Base-by-base conservation (phyloP, 139 green algal species). In the Picochlorum sp. region DNA sequence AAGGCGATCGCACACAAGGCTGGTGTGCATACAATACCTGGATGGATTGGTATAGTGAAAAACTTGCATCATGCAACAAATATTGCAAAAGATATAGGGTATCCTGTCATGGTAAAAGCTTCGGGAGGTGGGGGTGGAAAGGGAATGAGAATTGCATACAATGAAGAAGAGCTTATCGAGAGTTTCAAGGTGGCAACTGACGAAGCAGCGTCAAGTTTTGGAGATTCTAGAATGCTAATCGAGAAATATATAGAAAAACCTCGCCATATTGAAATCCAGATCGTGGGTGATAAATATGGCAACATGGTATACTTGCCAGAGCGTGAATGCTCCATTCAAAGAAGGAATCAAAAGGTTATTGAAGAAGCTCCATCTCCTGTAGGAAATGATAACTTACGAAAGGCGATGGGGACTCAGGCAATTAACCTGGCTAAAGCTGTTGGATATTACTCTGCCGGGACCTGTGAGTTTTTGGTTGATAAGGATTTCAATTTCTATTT, bases 261-360 rank as follows among this genome's bases (percentile, higher is more conserved):
- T 3, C 59, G 86, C 0, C 87, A 95, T 60, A 75, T 95, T 24
- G 87, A 95, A 58, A 85, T 95, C 13, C 76, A 90, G 77, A 35
- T 64, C 39, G 16, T 61, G 1, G 55, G 55, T 26, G 55, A 57
- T 51, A 61, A 33, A 18, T 31, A 61, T 3, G 65, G 59, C 25
- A 47, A 26, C 20, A 49, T 65, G 10, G 43, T 85, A 6, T 74
- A 64, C 32, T 57, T 79, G 16, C 61, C 61, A 7, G 73, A 81
- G 55, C 40, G 70, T 4, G 70, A 79, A 60, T 81, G 73, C 64
- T 76, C 65, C 14, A 65, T 81, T 31, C 73, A 79, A 64, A 60
- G 70, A n/a, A 60, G 70, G 36, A 78, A 79, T 61, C 73, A 81
- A 33, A 81, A 81, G 61, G 76, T 85, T 3, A 69, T 85, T 8